Base-by-base conservation (phyloP, 2,329 filamentous ascomycete genomes). In the Colletotrichum scovillei region DNA sequence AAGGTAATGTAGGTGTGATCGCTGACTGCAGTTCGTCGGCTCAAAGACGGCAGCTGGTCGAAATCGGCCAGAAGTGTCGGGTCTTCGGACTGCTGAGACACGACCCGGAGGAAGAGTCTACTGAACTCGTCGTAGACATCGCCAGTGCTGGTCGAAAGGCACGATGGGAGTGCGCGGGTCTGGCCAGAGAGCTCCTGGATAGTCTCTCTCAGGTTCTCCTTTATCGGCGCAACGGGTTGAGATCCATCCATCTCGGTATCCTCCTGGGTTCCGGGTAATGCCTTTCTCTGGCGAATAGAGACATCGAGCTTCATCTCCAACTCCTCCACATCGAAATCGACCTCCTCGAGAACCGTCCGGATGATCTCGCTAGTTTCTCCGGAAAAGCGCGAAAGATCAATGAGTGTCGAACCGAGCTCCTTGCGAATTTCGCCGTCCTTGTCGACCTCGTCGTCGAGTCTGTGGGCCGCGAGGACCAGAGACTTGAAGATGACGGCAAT, bases 261-360 rank as follows among this genome's bases (percentile, higher is more conserved):
- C 32, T 88, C 87, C 60, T 84, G 80, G 2, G 84, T 76, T 64
- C 86, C 85, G n/a, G 88, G 84, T 22, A 90, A 81, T 49, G 87
- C 80, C 57, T 88, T 85, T 70, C 77, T 85, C 8, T 89, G 88
- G 53, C 92, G 89, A 74, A 95, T 90, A 11, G 91, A 89, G 9
- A 92, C 90, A 68, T 94, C 92, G 24, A 97, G 86, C 76, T 91
- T 92, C 83, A 94, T 88, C 82, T 97, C 94, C 22, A 97, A 84
- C 60, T 91, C 89, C 73, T 94, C 90, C 57, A 97, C 89, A 78
- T 97, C 92, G 73, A 95, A 88, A 14, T 92, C 89, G 8, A 91
- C 88, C 53, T 92, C 89, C 46, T 90, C 86, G 49, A 96, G 88
- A 4, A 92, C 89, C n/a, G 87, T 87, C 74, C 91, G 88, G 70